A percentile compares a stretch with the other conserved stretches of the same genome.
Conservation (phyloP, 345 rosid genomes). For the Hirschfeldia incana region DNA sequence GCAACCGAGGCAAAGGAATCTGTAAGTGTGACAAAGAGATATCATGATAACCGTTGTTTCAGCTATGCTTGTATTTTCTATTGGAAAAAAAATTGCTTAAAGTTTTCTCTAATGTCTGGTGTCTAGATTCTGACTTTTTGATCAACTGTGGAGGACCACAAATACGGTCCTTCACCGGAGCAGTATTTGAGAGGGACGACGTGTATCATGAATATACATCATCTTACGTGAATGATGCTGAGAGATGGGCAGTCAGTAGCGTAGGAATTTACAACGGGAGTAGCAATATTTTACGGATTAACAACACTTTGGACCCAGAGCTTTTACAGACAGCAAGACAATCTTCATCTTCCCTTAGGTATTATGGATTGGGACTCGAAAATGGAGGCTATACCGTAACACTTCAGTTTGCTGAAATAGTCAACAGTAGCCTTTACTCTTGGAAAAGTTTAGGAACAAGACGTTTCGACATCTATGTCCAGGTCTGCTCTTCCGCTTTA, state of each 20-base stretch:
- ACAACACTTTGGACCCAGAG: conserved; percentile 40
- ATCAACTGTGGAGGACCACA: conserved; percentile 69
- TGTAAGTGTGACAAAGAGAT: conserved; percentile 49
- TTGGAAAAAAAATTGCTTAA: background rate
- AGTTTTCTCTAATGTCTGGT: background rate
- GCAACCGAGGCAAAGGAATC: conserved; percentile 53
- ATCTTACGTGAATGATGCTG: conserved; percentile 40
- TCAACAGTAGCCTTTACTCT: background rate
- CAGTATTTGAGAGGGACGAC: conserved; percentile 52
- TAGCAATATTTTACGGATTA: conserved; percentile 5
- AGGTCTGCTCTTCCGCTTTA: conserved; percentile 32
- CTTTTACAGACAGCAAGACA: conserved; percentile 42
- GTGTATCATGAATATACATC: conserved; percentile 59
- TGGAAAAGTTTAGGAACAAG: conserved; percentile 54
- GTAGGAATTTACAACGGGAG: conserved; percentile 51
- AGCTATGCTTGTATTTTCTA: background rate
- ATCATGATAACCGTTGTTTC: background rate
- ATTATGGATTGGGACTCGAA: conserved; percentile 16
- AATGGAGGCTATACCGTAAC: conserved; percentile 32
- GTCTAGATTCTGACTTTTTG: conserved; percentile 54
- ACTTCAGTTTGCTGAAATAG: conserved; percentile 36
- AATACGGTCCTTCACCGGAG: conserved; percentile 39
- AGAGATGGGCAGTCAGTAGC: conserved; percentile 60
- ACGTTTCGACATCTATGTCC: conserved; percentile 52
- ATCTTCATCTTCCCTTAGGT: conserved; percentile 40